Percentiles rank a stretch among this genome's conserved stretches.
Evolutionary conservation across 202 grass and related monocot genomes (phyloP).

Genomic region (Zizania palustris): DNA sequence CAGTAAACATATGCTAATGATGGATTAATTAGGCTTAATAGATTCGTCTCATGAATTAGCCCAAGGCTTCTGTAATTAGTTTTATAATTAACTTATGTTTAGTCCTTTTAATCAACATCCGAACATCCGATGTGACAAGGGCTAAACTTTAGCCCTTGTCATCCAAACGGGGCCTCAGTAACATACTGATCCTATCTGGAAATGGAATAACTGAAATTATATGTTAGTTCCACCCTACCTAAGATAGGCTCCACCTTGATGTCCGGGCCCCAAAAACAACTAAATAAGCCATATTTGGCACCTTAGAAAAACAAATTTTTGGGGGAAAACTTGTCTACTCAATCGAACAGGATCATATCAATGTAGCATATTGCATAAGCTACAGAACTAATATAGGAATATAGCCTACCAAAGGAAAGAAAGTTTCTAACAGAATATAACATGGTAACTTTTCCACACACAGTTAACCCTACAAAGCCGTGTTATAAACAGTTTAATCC

Average conservation of each 20-base stretch:
- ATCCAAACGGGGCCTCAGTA: too few species aligned
- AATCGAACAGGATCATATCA: slow-evolving; percentile 10
- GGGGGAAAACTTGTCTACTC: not conserved
- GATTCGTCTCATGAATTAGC: too few species aligned
- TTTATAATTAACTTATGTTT: too few species aligned
- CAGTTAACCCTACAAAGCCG: not conserved
- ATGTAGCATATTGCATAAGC: slow-evolving; percentile 21
- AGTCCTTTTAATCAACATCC: too few species aligned
- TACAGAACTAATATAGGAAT: not conserved
- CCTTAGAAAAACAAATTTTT: not conserved
- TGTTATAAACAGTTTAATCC: not conserved
- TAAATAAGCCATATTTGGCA: not conserved
- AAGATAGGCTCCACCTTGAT: not conserved
- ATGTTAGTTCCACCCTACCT: not conserved
- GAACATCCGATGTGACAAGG: too few species aligned
- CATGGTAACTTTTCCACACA: not conserved
- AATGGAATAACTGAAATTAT: too few species aligned
- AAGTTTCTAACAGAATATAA: slow-evolving; percentile 1
- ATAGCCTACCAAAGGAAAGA: not conserved
- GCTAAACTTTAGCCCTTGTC: too few species aligned
- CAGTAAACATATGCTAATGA: too few species aligned
- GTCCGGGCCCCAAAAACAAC: not conserved
- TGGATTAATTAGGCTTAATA: too few species aligned
- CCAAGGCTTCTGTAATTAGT: too few species aligned
- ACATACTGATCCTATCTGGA: not conserved